Conservation (phyloP, 2,329 filamentous ascomycete species). For the Lasiodiplodia hormozganensis region DNA sequence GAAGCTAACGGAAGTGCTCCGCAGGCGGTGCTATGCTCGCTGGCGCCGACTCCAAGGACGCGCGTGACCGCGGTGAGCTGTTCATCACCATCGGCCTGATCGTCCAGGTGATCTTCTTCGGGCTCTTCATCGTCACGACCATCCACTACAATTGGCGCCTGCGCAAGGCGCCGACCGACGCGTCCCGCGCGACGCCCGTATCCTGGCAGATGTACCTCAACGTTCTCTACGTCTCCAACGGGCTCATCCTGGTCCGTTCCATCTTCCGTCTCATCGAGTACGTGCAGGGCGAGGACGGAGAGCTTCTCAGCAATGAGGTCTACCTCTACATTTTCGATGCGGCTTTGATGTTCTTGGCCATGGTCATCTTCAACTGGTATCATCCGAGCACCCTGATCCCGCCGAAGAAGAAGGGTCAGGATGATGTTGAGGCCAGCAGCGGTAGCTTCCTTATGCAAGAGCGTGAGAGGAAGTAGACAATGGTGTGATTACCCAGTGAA, state of each 20-base stretch:
- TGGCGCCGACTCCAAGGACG: background rate
- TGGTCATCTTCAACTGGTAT: constrained; percentile 47
- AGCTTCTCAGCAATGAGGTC: constrained; percentile 53
- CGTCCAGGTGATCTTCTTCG: constrained; percentile 59
- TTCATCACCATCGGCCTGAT: constrained; percentile 58
- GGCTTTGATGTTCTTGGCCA: constrained; percentile 51
- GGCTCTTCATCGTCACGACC: constrained; percentile 53
- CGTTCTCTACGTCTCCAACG: constrained; percentile 52
- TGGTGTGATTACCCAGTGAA: background rate
- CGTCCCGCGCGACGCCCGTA: background rate
- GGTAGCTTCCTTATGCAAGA: constrained; percentile 1
- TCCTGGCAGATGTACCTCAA: constrained; percentile 46
- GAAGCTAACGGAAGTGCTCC: background rate
- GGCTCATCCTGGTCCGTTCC: constrained; percentile 57
- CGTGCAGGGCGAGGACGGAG: constrained; percentile 51
- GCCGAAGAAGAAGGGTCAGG: background rate
- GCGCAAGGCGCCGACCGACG: constrained; percentile 31
- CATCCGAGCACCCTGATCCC: constrained; percentile 44
- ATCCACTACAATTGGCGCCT: constrained; percentile 40
- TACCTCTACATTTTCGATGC: constrained; percentile 59
- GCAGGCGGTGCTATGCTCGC: background rate
- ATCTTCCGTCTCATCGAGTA: constrained; percentile 60
- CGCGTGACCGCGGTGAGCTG: constrained; percentile 42
- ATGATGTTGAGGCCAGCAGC: background rate
- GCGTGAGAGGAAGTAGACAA: background rate